Base-by-base conservation (phyloP, 2,329 filamentous ascomycete species). In the Epichloe typhina region DNA sequence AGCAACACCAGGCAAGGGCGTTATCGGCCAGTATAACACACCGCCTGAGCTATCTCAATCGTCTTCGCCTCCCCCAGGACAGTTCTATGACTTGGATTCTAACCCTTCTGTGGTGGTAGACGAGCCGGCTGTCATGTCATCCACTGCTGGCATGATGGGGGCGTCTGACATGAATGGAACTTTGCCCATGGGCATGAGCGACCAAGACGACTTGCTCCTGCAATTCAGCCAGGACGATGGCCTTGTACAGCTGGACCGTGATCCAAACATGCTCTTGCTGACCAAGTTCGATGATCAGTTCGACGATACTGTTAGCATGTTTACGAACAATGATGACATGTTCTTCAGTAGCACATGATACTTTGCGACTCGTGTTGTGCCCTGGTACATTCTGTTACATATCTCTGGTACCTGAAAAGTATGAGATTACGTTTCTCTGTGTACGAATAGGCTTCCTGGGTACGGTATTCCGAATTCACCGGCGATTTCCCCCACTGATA, bases 21-120 rank as follows among this genome's bases (percentile, higher is more conserved):
- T 65, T 4, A 62, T 64, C 17, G 77, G 76, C 63, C 71, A 74
- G 51, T 77, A 73, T 62, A 77, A 75, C 62, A 78, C 78, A 3
- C 76, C 77, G 4, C 79, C 79, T 1, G 77, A 76, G 54, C 72
- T 82, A 33, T 80, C 78, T n/a, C 73, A 77, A 53, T 78, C 77
- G 21, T 77, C 76, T 13, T 81, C 79, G 23, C 74, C 74, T 31
- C 66, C 71, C 71, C 5, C 23, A 26, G 59, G 61, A n/a, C 69
- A 66, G 43, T 75, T 70, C 61, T 77, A 75, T 56, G 69, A 75
- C 41, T 61, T 70, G 52, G 71, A 75, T 41, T 64, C 69, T 40
- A 68, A 65, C 59, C 62, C 64, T 2, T 60, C 64, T 4, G 59
- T 59, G 23, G 57, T 56, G 41, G 51, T 54, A 1, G 64, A 68